phyloP scores from a whole-genome alignment of 2,329 filamentous ascomycete species.

The Ascochyta fabae region DNA sequence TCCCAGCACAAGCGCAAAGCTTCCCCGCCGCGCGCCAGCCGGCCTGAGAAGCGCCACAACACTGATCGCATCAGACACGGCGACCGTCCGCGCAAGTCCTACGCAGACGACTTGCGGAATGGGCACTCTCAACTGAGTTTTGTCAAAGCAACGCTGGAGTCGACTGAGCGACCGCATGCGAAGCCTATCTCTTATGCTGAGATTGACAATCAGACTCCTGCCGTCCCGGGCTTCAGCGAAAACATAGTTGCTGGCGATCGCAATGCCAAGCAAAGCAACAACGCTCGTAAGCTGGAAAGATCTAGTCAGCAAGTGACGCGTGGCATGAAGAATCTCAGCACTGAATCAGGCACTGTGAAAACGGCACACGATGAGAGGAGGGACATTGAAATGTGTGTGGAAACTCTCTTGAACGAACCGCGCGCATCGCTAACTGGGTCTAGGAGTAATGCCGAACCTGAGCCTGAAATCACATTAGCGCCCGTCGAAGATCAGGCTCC shows the following conservation, averaged over 20 bases:
- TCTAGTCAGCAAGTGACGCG: conserved; percentile 11
- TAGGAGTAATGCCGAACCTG: conserved; percentile 27
- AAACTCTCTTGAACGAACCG: no score
- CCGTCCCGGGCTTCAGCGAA: conserved; percentile 25
- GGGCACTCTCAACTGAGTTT: conserved; percentile 13
- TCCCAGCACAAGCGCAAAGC: conserved; percentile 53
- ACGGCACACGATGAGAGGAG: background rate
- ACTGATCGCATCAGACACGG: conserved; percentile 48
- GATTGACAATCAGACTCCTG: conserved; percentile 53
- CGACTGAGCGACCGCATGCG: conserved; percentile 20
- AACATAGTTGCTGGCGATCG: conserved; percentile 16
- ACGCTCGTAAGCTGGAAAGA: conserved; percentile 2
- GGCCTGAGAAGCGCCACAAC: conserved; percentile 64
- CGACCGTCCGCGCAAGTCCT: conserved; percentile 68
- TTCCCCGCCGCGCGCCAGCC: conserved; percentile 33
- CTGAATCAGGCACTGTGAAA: conserved; percentile 1
- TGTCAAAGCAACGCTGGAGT: conserved; percentile 17
- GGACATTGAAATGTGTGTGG: background rate
- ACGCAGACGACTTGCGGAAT: conserved; percentile 55
- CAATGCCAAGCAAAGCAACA: conserved; percentile 8
- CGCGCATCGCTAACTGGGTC: conserved; percentile 13
- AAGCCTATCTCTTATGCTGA: conserved; percentile 43
- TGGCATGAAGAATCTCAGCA: conserved; percentile 13
- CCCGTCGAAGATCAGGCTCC: conserved; percentile 35
- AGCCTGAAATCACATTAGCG: conserved; percentile 26